phyloP scores from a whole-genome alignment of 1,284 basidiomycete genomes.

The Vanrija sp. region DNA sequence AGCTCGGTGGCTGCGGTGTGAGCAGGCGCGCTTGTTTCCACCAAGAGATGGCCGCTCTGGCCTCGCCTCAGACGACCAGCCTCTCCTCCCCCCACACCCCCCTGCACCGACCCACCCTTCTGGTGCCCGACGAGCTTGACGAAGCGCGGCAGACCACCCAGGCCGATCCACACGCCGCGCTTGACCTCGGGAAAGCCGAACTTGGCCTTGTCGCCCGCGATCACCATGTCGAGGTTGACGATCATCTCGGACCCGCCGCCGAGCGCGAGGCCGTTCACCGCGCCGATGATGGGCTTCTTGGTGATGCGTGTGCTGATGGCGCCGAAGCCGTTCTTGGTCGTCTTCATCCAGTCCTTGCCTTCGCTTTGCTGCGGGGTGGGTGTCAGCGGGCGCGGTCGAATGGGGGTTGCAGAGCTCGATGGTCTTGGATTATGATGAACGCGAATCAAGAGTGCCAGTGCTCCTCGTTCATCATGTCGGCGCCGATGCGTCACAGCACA shows the following conservation, averaged over 20 bases:
- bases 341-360: not conserved
- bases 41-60: too few species aligned
- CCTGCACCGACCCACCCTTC: not conserved
- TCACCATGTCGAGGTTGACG: constrained; percentile 17
- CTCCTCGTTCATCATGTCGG: too few species aligned
- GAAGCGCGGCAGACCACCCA: constrained; percentile 15
- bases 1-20: constrained; percentile 7
- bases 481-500: too few species aligned
- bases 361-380: not conserved
- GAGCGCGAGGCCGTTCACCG: constrained; percentile 14
- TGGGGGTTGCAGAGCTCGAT: too few species aligned
- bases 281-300: constrained; percentile 19
- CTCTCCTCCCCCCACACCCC: too few species aligned
- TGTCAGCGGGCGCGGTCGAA: too few species aligned
- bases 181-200: constrained; percentile 21
- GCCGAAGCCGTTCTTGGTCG: constrained; percentile 11
- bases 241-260: constrained; percentile 16
- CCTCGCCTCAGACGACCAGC: too few species aligned
- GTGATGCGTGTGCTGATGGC: constrained; percentile 15
- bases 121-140: constrained; percentile 15
- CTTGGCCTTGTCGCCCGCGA: constrained; percentile 11
- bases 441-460: too few species aligned
- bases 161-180: constrained; percentile 14
- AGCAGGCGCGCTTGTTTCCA: too few species aligned
- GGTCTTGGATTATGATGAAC: too few species aligned